Conservation (phyloP, 2,329 filamentous ascomycete genomes). For the Hymenoscyphus scutula region DNA sequence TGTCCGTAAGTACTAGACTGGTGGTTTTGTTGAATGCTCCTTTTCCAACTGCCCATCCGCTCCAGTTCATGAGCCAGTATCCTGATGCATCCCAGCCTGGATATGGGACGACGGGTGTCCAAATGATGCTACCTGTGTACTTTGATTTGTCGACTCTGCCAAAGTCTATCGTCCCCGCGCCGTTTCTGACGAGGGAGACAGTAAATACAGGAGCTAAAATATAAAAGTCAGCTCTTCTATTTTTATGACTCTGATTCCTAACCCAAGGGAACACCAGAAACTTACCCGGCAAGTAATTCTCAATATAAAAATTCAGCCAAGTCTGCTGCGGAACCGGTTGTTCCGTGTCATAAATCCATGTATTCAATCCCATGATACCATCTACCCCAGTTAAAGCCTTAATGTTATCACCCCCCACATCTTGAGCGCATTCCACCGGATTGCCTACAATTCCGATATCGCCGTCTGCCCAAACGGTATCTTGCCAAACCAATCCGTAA, state of each 20-base stretch:
- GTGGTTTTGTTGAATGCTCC: conserved; percentile 46
- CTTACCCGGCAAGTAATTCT: conserved; percentile 15
- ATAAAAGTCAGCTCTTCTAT: not conserved
- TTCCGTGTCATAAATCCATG: conserved; percentile 35
- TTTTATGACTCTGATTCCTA: not conserved
- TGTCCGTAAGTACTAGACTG: conserved; percentile 37
- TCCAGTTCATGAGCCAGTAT: conserved; percentile 54
- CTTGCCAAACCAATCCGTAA: conserved; percentile 23
- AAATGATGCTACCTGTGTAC: conserved; percentile 52
- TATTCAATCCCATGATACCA: conserved; percentile 39
- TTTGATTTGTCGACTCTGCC: conserved; percentile 51
- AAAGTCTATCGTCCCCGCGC: conserved; percentile 49
- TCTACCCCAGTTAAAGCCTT: conserved; percentile 25
- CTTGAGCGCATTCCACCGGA: conserved; percentile 22
- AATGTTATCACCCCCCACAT: conserved; percentile 17
- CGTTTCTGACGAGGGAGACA: conserved; percentile 46
- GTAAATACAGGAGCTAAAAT: conserved; percentile 49
- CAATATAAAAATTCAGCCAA: conserved; percentile 20
- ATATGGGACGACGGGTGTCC: conserved; percentile 37
- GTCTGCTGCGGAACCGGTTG: conserved; percentile 23
- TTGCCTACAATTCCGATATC: conserved; percentile 15
- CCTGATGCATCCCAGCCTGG: conserved; percentile 44
- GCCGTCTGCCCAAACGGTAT: conserved; percentile 21
- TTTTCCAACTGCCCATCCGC: conserved; percentile 44
- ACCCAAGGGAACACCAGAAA: not conserved